Conservation (phyloP, 2,329 filamentous ascomycete genomes). For the Cladosporium halotolerans region DNA sequence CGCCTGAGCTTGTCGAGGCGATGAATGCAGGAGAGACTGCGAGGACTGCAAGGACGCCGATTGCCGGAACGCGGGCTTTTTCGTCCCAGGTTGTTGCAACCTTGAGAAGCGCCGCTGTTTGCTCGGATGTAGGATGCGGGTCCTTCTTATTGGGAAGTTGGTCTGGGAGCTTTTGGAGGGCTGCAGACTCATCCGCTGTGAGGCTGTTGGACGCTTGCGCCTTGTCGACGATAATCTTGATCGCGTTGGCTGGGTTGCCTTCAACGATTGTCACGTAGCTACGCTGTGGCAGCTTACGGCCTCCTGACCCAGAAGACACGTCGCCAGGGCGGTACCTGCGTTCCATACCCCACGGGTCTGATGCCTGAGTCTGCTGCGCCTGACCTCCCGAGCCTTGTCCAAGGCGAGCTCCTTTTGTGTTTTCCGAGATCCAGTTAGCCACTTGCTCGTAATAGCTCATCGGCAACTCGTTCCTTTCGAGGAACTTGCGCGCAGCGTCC, state of each 20-base stretch:
- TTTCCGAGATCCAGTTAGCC: conserved; percentile 83
- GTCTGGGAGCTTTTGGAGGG: conserved; percentile 55
- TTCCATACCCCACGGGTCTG: conserved; percentile 74
- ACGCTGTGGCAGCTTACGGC: conserved; percentile 26
- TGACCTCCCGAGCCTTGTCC: conserved; percentile 43
- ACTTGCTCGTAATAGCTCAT: conserved; percentile 85
- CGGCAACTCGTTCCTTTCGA: conserved; percentile 81
- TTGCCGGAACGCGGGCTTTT: conserved; percentile 69
- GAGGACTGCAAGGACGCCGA: conserved; percentile 82
- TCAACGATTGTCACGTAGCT: conserved; percentile 27
- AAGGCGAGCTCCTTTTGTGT: conserved; percentile 81
- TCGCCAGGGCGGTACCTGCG: conserved; percentile 72
- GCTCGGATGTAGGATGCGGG: conserved; percentile 30
- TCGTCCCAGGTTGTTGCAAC: conserved; percentile 75
- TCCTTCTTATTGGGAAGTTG: conserved; percentile 53
- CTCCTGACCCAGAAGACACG: conserved; percentile 28
- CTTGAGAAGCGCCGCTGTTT: conserved; percentile 55
- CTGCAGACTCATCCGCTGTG: conserved; percentile 56
- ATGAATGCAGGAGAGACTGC: conserved; percentile 63
- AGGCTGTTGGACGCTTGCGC: conserved; percentile 49
- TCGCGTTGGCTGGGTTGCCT: conserved; percentile 29
- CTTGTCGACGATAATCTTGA: conserved; percentile 62
- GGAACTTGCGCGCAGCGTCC: conserved; percentile 83
- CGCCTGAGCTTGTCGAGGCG: conserved; percentile 47
- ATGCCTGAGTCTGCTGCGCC: conserved; percentile 40